Percentiles rank a stretch among this genome's conserved stretches.
phyloP scores from a whole-genome alignment of 192 early-diverging fungal genomes.

The Entomortierella beljakovae region DNA sequence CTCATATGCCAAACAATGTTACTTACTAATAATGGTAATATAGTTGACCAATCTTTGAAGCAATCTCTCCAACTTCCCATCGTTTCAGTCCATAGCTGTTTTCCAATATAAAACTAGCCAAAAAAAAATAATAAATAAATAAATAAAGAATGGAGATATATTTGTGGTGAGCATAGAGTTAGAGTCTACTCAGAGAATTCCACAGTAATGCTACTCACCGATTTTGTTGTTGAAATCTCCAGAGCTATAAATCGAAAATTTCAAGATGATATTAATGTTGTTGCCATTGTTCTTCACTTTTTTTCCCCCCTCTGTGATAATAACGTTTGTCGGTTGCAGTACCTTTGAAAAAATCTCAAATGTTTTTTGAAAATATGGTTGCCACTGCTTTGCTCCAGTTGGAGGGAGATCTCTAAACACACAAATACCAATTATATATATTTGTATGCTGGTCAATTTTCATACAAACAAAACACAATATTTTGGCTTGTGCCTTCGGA shows the following conservation, averaged over 20 bases:
- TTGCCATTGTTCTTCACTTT: no score
- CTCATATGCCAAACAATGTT: neutral
- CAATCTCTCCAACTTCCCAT: constrained; percentile 98
- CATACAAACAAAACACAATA: neutral
- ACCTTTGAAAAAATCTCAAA: constrained; percentile 97
- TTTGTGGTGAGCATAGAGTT: no score
- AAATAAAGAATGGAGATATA: neutral
- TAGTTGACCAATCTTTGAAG: constrained; percentile 96
- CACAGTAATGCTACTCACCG: constrained; percentile 59
- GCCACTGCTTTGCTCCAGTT: constrained; percentile 79
- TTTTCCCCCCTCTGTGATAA: no score
- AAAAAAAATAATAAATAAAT: neutral
- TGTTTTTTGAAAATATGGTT: constrained; percentile 93
- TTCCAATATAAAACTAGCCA: constrained; percentile 81
- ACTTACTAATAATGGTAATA: constrained; percentile 84
- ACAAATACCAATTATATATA: neutral
- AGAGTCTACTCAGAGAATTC: neutral
- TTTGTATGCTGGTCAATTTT: neutral
- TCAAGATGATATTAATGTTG: no score
- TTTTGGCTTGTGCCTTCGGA: neutral
- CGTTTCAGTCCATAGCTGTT: constrained; percentile 95
- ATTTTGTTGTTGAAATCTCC: constrained; percentile 96
- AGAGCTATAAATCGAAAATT: no score
- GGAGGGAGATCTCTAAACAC: constrained; percentile 82
- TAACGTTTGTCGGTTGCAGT: neutral